Evolutionary conservation across 2,329 filamentous ascomycete genomes (phyloP), one percentile per base, ranked within the genome.

Genomic region (Xylariaceae sp.): DNA sequence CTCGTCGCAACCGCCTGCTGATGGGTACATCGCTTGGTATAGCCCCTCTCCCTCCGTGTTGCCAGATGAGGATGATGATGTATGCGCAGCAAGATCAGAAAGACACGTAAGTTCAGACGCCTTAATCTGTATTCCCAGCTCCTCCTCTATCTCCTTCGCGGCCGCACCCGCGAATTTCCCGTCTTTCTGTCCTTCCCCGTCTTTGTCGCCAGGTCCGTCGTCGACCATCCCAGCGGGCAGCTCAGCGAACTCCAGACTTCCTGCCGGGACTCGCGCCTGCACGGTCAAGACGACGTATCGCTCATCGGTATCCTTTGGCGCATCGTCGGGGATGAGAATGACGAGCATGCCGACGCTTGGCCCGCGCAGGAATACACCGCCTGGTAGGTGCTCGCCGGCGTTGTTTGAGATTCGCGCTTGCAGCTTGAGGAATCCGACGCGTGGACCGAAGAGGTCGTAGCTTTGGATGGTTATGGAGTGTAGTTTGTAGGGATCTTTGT

Each of bases 271-370:
- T 42, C 83, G 78, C 18, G 82, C 78, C 66, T 85, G 82, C 28
- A 84, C 75, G 0, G 82, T 85, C 47, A 86, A 64, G 1, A 86
- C 67, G 7, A 78, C 81, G 63, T 82, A 77, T 48, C 79, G 75
- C 68, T 84, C 79, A 6, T 62, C 62, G 12, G 1, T 60, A 64
- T 14, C 57, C 49, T 6, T 6, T 9, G 63, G 45, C 1, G 60
- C 67, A 60, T 83, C 80, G 45, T 82, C 76, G 0, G 81, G 81
- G 7, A 80, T 59, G 7, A 82, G 72, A 61, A 82, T 74, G 28
- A 83, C 73, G 9, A 86, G 74, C 76, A 86, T 81, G 19, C 75
- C 82, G 41, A 86, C 82, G 61, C 76, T 79, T n/a, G 80, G 76
- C 0, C 83, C 83, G 36, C 83, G 76, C 2, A 86, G 72, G 53